These are phyloP conservation scores for Podospora conica DNA, from an alignment of 495 filamentous ascomycete species.

Conservation along the genomic window DNA sequence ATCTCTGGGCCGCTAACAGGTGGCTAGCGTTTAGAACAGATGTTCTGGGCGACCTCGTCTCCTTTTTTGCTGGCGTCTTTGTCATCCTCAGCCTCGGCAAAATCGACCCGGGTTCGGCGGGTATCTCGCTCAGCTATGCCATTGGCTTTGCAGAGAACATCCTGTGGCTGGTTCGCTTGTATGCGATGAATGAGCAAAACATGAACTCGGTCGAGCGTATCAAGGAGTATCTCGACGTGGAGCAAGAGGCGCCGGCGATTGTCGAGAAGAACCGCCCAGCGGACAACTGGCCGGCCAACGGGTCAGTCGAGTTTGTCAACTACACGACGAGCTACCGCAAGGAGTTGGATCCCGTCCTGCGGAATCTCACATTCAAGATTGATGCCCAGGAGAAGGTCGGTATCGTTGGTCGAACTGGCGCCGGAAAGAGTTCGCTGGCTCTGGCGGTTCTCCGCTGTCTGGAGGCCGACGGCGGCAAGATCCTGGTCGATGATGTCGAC, in stretches of 20 bases:
- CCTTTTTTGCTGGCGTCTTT: slow-evolving; percentile 91
- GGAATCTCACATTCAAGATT: slow-evolving; percentile 79
- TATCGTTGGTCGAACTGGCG: slow-evolving; percentile 93
- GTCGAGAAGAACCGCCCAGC: slow-evolving; percentile 73
- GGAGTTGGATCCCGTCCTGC: slow-evolving; percentile 81
- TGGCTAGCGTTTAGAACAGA: slow-evolving; percentile 96
- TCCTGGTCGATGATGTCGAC: slow-evolving; percentile 85
- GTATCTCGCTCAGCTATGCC: slow-evolving; percentile 94
- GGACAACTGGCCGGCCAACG: slow-evolving; percentile 76
- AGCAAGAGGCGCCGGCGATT: slow-evolving; percentile 80
- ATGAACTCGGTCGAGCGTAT: slow-evolving; percentile 99
- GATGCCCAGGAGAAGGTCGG: slow-evolving; percentile 86
- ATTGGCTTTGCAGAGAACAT: slow-evolving; percentile 97
- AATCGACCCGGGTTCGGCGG: slow-evolving; percentile 89
- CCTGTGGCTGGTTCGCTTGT: slow-evolving; percentile 94
- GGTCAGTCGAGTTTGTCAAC: slow-evolving; percentile 76
- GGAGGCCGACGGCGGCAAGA: slow-evolving; percentile 85
- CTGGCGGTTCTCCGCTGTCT: slow-evolving; percentile 95
- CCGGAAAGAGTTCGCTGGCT: slow-evolving; percentile 93
- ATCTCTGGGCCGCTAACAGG: slow-evolving; percentile 92
- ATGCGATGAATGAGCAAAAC: slow-evolving; percentile 93
- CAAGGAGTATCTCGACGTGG: slow-evolving; percentile 93
- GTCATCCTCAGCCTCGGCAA: slow-evolving; percentile 76
- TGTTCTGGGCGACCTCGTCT: slow-evolving; percentile 80
- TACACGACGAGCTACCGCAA: slow-evolving; percentile 86